Evolutionary conservation across 2,329 filamentous ascomycete species (phyloP).

Genomic region (Ceratocystis variospora): DNA sequence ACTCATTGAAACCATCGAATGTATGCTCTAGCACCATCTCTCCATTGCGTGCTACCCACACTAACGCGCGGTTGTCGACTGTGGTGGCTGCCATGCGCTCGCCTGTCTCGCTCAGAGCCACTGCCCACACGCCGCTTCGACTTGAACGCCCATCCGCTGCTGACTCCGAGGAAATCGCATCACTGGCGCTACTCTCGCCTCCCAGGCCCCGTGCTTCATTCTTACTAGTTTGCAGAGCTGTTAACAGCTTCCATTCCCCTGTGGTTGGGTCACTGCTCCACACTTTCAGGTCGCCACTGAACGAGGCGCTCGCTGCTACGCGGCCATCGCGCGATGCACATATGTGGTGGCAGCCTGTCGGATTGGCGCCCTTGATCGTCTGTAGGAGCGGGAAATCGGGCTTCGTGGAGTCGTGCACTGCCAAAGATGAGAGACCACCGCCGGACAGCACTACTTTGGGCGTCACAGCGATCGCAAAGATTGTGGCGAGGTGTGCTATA

Average conservation of each 20-base stretch:
- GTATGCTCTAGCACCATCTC: constrained; percentile 81
- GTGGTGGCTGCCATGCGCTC: constrained; percentile 75
- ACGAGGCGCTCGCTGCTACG: constrained; percentile 70
- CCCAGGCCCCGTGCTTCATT: constrained; percentile 24
- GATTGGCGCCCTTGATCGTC: constrained; percentile 66
- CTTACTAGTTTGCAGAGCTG: constrained; percentile 26
- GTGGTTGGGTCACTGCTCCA: constrained; percentile 50
- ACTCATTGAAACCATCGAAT: constrained; percentile 46
- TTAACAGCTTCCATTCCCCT: constrained; percentile 39
- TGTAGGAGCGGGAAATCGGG: constrained; percentile 65
- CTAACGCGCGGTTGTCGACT: constrained; percentile 29
- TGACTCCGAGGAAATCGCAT: neutral
- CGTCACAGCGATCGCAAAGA: constrained; percentile 71
- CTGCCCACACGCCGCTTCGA: constrained; percentile 64
- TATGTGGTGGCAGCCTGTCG: constrained; percentile 83
- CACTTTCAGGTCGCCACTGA: constrained; percentile 74
- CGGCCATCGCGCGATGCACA: constrained; percentile 55
- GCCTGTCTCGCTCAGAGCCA: constrained; percentile 73
- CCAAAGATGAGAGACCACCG: constrained; percentile 70
- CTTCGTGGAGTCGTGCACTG: constrained; percentile 61
- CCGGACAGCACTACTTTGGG: constrained; percentile 62
- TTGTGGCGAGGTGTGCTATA: constrained; percentile 66
- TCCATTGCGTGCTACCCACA: constrained; percentile 41
- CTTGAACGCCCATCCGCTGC: neutral
- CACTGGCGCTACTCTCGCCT: constrained; percentile 27